Percentiles rank a stretch among this genome's conserved stretches.
phyloP scores from a whole-genome alignment of 2,329 filamentous ascomycete genomes.

The Sporothrix inflata region DNA sequence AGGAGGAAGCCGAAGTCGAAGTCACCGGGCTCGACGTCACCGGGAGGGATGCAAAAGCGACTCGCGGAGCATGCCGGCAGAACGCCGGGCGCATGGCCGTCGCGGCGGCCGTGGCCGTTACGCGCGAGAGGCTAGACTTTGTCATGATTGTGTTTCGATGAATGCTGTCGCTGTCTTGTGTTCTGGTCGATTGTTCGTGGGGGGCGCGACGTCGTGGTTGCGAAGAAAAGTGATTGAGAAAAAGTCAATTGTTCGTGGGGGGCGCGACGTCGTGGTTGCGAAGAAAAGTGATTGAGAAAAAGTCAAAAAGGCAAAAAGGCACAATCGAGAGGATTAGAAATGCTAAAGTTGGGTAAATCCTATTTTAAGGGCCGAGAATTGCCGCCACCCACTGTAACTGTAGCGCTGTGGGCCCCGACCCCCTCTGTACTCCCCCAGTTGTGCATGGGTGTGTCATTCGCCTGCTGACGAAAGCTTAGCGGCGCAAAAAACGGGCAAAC shows the following conservation, averaged over 20 bases:
- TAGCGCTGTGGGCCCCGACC: slow-evolving; percentile 7
- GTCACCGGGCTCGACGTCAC: neutral
- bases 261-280: neutral
- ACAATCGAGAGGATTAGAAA: slow-evolving; percentile 24
- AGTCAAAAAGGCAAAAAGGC: neutral
- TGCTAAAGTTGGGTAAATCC: slow-evolving; percentile 22
- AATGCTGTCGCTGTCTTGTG: neutral
- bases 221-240: slow-evolving; percentile 19
- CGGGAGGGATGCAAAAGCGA: slow-evolving; percentile 29
- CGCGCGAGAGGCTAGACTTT: slow-evolving; percentile 34
- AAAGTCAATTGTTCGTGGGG: neutral
- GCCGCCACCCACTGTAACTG: slow-evolving; percentile 21
- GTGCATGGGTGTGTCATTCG: neutral
- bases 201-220: neutral
- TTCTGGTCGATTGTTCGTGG: neutral
- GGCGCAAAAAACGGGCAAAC: neutral
- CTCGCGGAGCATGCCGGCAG: slow-evolving; percentile 29
- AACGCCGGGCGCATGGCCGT: slow-evolving; percentile 33
- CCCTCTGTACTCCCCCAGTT: slow-evolving; percentile 7
- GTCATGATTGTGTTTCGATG: slow-evolving; percentile 34
- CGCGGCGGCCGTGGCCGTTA: slow-evolving; percentile 32
- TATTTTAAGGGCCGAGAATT: slow-evolving; percentile 29
- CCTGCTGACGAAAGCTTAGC: slow-evolving; percentile 4
- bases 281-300: slow-evolving; percentile 21
- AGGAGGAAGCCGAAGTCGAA: neutral